A percentile compares a stretch with the other conserved stretches of the same genome.
phyloP scores from a whole-genome alignment of 2,329 filamentous ascomycete genomes.

The Nannizzia gypsea region DNA sequence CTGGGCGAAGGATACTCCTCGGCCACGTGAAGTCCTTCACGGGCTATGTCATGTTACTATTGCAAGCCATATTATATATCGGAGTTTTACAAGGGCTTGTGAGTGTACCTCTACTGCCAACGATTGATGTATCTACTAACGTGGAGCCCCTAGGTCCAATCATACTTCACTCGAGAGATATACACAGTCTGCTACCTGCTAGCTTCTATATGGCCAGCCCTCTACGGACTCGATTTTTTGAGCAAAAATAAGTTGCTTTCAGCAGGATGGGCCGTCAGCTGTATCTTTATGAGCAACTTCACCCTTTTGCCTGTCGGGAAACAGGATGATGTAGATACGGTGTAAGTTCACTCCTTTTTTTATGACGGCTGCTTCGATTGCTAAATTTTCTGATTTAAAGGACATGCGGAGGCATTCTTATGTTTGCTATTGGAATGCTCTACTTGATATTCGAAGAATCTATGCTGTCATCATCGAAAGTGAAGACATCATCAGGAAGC shows the following conservation, averaged over 20 bases:
- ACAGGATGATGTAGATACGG: constrained; percentile 59
- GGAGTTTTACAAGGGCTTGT: constrained; percentile 68
- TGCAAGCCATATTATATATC: constrained; percentile 58
- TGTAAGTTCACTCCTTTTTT: constrained; percentile 44
- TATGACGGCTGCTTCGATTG: background rate
- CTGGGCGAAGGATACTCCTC: constrained; percentile 58
- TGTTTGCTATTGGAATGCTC: constrained; percentile 61
- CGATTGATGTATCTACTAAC: constrained; percentile 3
- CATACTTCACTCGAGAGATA: constrained; percentile 82
- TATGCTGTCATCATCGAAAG: constrained; percentile 37
- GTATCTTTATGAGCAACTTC: constrained; percentile 75
- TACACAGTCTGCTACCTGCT: constrained; percentile 69
- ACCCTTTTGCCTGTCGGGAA: constrained; percentile 83
- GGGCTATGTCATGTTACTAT: constrained; percentile 45
- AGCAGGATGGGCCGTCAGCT: constrained; percentile 62
- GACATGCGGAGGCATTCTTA: constrained; percentile 61
- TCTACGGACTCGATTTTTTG: constrained; percentile 64
- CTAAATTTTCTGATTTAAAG: constrained; percentile 35
- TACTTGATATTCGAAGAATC: constrained; percentile 72
- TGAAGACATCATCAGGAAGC: constrained; percentile 15
- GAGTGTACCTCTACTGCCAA: constrained; percentile 22
- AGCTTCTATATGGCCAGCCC: constrained; percentile 63
- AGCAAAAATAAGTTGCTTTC: constrained; percentile 52
- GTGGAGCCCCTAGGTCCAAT: constrained; percentile 53
- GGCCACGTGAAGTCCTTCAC: constrained; percentile 52